A percentile compares a stretch with the other conserved stretches of the same genome.
Evolutionary conservation across 2,329 filamentous ascomycete genomes (phyloP).

Genomic region (Trichophyton verrucosum): DNA sequence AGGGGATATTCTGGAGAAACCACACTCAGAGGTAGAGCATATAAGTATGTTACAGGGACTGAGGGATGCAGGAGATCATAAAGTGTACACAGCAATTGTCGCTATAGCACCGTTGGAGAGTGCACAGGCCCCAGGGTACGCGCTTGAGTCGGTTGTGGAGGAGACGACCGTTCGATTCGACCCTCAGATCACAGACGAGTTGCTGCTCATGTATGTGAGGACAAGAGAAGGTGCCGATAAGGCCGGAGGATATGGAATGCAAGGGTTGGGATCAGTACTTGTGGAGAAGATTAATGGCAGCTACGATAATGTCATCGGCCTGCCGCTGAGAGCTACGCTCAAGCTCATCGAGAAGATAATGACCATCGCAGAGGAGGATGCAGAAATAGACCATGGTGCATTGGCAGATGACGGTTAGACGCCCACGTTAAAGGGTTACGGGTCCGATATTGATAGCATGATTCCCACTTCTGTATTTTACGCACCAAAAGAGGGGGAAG

Average conservation of each 20-base stretch:
- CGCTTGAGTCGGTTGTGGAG: slow-evolving; percentile 67
- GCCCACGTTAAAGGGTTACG: background rate
- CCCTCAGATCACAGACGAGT: slow-evolving; percentile 59
- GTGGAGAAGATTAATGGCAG: slow-evolving; percentile 81
- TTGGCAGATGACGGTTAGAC: background rate
- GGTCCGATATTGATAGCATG: background rate
- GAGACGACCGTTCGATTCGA: slow-evolving; percentile 89
- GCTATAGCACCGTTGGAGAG: slow-evolving; percentile 73
- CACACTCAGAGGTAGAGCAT: slow-evolving; percentile 67
- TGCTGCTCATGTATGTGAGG: slow-evolving; percentile 54
- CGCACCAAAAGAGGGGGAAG: background rate
- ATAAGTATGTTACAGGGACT: slow-evolving; percentile 70
- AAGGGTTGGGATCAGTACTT: slow-evolving; percentile 74
- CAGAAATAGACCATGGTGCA: slow-evolving; percentile 17
- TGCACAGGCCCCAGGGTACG: slow-evolving; percentile 73
- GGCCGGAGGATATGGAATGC: slow-evolving; percentile 88
- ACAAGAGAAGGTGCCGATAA: slow-evolving; percentile 92
- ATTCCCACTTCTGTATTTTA: background rate
- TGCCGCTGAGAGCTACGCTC: slow-evolving; percentile 68
- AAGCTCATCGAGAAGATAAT: slow-evolving; percentile 81
- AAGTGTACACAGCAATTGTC: slow-evolving; percentile 74
- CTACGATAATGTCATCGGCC: slow-evolving; percentile 86
- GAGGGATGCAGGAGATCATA: slow-evolving; percentile 64
- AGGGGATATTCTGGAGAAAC: slow-evolving; percentile 83
- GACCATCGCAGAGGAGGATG: slow-evolving; percentile 56